Percentiles rank a stretch among this genome's conserved stretches.
phyloP scores from a whole-genome alignment of 2,329 filamentous ascomycete genomes.

The Mariannaea elegans region DNA sequence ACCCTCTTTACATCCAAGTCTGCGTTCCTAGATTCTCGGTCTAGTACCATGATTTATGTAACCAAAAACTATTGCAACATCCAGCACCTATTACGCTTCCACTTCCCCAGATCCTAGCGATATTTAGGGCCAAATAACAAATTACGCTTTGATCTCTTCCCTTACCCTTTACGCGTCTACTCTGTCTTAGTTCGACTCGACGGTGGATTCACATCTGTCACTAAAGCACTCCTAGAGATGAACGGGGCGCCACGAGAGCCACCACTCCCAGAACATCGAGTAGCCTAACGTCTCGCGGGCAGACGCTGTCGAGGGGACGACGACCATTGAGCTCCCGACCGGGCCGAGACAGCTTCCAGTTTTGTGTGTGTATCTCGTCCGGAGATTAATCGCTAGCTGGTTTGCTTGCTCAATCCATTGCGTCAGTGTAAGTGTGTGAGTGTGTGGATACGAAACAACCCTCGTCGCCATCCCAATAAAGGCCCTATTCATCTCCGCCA shows the following conservation, averaged over 20 bases:
- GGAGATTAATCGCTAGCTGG: too few relatives aligned
- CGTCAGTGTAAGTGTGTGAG: too few relatives aligned
- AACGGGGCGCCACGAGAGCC: constrained; percentile 5
- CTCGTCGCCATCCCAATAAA: neutral
- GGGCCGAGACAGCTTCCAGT: neutral
- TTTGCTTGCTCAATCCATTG: too few relatives aligned
- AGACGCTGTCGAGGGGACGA: constrained; percentile 5
- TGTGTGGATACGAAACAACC: too few relatives aligned
- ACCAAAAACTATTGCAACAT: too few relatives aligned
- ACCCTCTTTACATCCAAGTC: neutral
- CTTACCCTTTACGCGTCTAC: neutral
- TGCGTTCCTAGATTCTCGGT: neutral
- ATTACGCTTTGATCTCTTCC: neutral
- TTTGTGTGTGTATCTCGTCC: neutral
- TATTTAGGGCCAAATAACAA: too few relatives aligned
- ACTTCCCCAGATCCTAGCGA: too few relatives aligned
- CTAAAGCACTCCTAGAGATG: neutral
- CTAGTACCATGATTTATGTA: too few relatives aligned
- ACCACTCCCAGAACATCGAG: neutral
- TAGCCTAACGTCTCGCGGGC: constrained; percentile 6
- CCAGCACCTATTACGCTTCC: too few relatives aligned
- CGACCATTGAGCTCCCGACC: neutral
- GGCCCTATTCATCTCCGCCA: neutral
- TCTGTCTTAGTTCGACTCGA: too few relatives aligned
- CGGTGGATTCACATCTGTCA: neutral